Base-by-base conservation (phyloP, 768 basidiomycete genomes). In the Russula abietina region DNA sequence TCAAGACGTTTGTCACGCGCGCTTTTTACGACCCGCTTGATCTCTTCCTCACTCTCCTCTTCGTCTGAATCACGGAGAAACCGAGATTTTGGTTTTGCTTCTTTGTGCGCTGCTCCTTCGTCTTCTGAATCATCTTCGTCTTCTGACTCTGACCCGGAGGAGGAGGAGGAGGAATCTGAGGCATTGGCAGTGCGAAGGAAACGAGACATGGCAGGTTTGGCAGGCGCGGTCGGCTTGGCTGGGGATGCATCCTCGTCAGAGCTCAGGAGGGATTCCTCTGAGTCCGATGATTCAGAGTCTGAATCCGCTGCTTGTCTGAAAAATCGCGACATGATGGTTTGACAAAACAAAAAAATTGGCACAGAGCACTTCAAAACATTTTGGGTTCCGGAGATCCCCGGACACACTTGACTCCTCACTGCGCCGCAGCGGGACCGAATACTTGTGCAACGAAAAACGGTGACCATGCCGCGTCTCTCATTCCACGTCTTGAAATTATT, bases 1-100 rank as follows among this genome's bases (percentile, higher is more conserved):
- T 89, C 93, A 71, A 94, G 74, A 57, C 95, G 81, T 74, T 92
- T 95, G 74, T 95, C 91, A 69, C 89, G 89, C 45, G 96, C 95
- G 71, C 91, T 93, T 73, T 92, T 84, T 52, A 89, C 82, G 39
- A 86, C 83, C 19, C 83, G 82, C 69, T 80, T 84, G 41, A 84
- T 85, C 55, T 87, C 89, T 24, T 88, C 90, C 50, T 90, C 88
- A 16, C 75, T 83, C 66, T 74, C 83, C 58, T 78, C 83, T 16
- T 78, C 80, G 32, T 78, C 80, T 36, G 79, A 79, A 53, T 80
- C 82, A 38, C 71, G 73, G 54, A 80, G 59, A 68, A 80, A 79
- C n/a, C 72, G 71, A 17, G 73, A 73, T 46, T 74, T 77, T 67
- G 78, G 77, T 70, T 77, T 78, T 51, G 69, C 72, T 53, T 69